Base-by-base conservation (phyloP, 768 basidiomycete species). In the Guyanaporus albipodus region DNA sequence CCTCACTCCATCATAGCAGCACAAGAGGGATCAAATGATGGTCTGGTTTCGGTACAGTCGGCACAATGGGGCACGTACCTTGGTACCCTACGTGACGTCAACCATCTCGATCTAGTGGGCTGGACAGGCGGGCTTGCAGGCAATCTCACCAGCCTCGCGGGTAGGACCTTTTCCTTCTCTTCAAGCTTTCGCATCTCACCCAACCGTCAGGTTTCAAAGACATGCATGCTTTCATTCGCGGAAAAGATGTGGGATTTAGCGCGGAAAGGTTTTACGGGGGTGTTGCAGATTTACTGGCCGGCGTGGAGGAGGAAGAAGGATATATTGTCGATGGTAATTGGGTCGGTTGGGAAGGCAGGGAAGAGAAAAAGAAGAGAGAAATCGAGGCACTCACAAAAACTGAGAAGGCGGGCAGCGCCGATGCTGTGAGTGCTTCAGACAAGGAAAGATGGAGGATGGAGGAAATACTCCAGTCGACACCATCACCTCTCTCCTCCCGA, bases 21-120 rank as follows among this genome's bases (percentile, higher is more conserved):
- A 57, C 85, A 87, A 60, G 92, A 96, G 69, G 95, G 94, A 15
- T 82, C 89, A 26, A 96, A 97, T 58, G 92, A 97, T 64, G 96
- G 96, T 1, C 76, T 99, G 38, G 95, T 99, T 37, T 87, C 85
- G 37, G 82, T 95, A 35, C 73, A 83, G 49, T 91, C 90, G 5
- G 83, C 92, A 3, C 82, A 83, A 74, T 95, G 94, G 92, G 96
- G 96, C 29, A 91, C 85, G 15, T 97, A 98, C 62, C 78, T 91
- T 41, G 96, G 93, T n/a, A 98, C 95, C 2, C 72, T 99, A 17
- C 75, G 79, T 29, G 77, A 87, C 46, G 96, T 96, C 14, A 95
- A 91, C 58, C 96, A 99, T 62, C 78, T 95, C 28, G 90, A 91
- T 60, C 78, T 91, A 29, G 90, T 96, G 10, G 92, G 94, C 6